A percentile compares a stretch with the other conserved stretches of the same genome.
These are phyloP conservation scores for Trichoderma aggressivum DNA, from an alignment of 2,329 filamentous ascomycete genomes.

Conservation along the genomic window DNA sequence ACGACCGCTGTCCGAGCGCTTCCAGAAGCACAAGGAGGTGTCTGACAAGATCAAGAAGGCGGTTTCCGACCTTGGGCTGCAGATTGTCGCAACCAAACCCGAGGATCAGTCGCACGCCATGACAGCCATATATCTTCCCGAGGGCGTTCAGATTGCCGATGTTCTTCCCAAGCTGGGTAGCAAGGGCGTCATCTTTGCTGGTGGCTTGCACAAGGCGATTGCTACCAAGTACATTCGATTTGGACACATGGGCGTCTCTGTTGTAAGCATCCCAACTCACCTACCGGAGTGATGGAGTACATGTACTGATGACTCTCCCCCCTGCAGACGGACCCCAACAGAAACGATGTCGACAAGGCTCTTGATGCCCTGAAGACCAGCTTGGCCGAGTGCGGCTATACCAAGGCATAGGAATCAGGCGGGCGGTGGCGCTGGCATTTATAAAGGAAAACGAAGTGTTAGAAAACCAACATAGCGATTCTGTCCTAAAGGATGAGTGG, in stretches of 20 bases:
- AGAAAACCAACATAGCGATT: background rate
- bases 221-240: slow-evolving; percentile 91
- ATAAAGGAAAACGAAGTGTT: background rate
- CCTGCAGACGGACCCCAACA: slow-evolving; percentile 66
- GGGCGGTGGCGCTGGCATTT: slow-evolving; percentile 15
- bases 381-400: slow-evolving; percentile 69
- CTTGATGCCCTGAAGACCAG: slow-evolving; percentile 72
- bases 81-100: slow-evolving; percentile 78
- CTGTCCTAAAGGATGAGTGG: background rate
- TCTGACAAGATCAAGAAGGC: slow-evolving; percentile 86
- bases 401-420: slow-evolving; percentile 32
- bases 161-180: slow-evolving; percentile 80
- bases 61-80: slow-evolving; percentile 74
- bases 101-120: slow-evolving; percentile 95
- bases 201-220: slow-evolving; percentile 94
- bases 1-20: slow-evolving; percentile 76
- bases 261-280: slow-evolving; percentile 50
- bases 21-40: slow-evolving; percentile 72
- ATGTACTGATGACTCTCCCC: background rate
- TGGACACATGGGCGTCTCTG: slow-evolving; percentile 95
- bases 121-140: slow-evolving; percentile 95
- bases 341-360: slow-evolving; percentile 80
- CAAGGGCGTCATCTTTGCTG: slow-evolving; percentile 90
- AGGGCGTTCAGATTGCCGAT: slow-evolving; percentile 74
- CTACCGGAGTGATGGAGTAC: background rate